Evolutionary conservation across 495 filamentous ascomycete species (phyloP).

Genomic region (Penicillium canescens): DNA sequence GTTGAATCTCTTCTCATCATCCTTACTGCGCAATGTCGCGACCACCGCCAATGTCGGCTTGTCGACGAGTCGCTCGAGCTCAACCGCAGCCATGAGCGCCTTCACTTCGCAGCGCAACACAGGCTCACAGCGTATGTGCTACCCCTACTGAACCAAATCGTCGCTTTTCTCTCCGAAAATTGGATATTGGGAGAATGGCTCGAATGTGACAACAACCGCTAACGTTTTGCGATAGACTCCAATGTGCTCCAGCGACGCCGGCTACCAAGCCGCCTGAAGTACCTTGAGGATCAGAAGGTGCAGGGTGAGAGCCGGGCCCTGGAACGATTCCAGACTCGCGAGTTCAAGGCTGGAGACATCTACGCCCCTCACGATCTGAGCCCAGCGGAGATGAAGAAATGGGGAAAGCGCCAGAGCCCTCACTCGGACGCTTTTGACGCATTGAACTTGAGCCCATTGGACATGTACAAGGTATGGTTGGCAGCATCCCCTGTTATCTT

Average conservation of each 20-base stretch:
- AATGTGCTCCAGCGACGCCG: conserved; percentile 25
- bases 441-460: conserved; percentile 76
- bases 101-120: conserved; percentile 28
- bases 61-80: conserved; percentile 41
- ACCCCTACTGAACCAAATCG: background rate
- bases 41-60: conserved; percentile 18
- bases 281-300: conserved; percentile 41
- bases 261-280: conserved; percentile 33
- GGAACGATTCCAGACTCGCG: conserved; percentile 45
- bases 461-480: conserved; percentile 75
- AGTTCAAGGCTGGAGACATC: conserved; percentile 74
- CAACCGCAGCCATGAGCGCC: conserved; percentile 33
- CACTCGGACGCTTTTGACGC: conserved; percentile 73
- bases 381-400: conserved; percentile 70
- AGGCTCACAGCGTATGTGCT: conserved; percentile 23
- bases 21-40: conserved; percentile 30
- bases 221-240: conserved; percentile 11
- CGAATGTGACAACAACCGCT: background rate
- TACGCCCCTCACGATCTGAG: conserved; percentile 90
- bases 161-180: background rate
- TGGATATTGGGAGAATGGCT: background rate
- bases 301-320: conserved; percentile 39
- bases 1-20: conserved; percentile 30
- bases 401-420: conserved; percentile 51
- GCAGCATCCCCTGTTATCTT: background rate